phyloP scores from a whole-genome alignment of 805 yeast species.

The Saccharomycopsis olivae region DNA sequence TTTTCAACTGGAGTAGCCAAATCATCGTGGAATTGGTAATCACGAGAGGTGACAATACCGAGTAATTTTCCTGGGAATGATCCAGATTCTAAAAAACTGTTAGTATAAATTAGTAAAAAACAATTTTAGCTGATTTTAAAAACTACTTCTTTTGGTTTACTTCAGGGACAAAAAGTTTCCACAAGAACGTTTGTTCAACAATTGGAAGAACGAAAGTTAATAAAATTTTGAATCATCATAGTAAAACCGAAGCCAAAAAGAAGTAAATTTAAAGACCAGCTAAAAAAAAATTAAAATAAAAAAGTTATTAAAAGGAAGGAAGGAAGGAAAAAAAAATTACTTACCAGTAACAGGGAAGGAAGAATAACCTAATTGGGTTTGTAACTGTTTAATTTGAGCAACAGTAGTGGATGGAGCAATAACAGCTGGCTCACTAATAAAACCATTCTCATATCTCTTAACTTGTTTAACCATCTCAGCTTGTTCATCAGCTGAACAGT shows the following conservation, averaged over 20 bases:
- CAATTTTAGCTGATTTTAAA: background rate
- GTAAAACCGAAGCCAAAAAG: too few species aligned
- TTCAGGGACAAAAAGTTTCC: conserved; percentile 42
- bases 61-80: conserved; percentile 77
- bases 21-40: conserved; percentile 87
- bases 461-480: conserved; percentile 96
- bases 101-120: conserved; percentile 18
- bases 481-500: conserved; percentile 93
- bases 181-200: conserved; percentile 92
- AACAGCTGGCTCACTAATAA: conserved; percentile 89
- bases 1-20: conserved; percentile 50
- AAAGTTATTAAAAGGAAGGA: background rate
- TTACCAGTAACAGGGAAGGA: conserved; percentile 99
- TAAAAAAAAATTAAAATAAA: too few species aligned
- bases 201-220: conserved; percentile 99
- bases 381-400: conserved; percentile 66
- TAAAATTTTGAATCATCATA: conserved; percentile 43
- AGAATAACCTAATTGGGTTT: conserved; percentile 74
- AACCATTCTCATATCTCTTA: conserved; percentile 95
- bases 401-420: conserved; percentile 69
- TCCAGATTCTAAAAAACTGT: conserved; percentile 57
- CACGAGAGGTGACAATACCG: conserved; percentile 96
- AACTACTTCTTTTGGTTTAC: background rate
- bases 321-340: conserved; percentile 29
- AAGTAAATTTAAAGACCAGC: too few species aligned